Evolutionary conservation across 1,139 yeast species (phyloP), one percentile per base, ranked within the genome.

Genomic region (Candida sanyaensis): DNA sequence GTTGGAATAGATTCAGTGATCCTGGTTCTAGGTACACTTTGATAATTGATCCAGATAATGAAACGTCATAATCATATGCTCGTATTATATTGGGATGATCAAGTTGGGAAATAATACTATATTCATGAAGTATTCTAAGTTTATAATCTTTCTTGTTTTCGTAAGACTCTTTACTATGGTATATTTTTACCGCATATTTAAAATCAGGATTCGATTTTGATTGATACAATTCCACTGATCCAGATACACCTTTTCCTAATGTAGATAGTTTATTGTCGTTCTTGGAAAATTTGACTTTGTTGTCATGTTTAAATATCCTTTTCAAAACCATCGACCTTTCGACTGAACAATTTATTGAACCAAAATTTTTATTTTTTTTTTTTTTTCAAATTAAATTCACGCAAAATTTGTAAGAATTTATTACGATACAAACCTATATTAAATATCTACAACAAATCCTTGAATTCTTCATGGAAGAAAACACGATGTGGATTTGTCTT

Each of bases 111-210:
- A 77, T 55, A 0, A 72, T 55, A 3, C 54, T 47, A 54, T 62
- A 77, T 54, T 79, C 84, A 44, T 64, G 62, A n/a, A 59, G 57
- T 3, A 75, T 73, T 17, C 36, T 11, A n/a, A 23, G 9, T 12
- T 36, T 36, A 23, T 42, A 46, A 73, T 73, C 21, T 78, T 57
- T 46, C 38, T 59, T 63, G 2, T 66, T 48, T 56, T 78, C 81
- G 45, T 68, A 60, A 5, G 23, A 6, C 5, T 43, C 45, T 48
- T 58, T 63, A 4, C 59, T 47, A 45, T 65, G 65, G 60, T 74
- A 77, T 3, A 61, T 61, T 58, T 79, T 79, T 23, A 76, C 66
- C 1, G 77, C 83, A 51, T 66, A 75, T 4, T 47, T 40, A 31
- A 51, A 51, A 6, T 31, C 42, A 4, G 45, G 50, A n/a, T 47